phyloP scores from a whole-genome alignment of 148 eudicot genomes.

The Cornus kousa region DNA sequence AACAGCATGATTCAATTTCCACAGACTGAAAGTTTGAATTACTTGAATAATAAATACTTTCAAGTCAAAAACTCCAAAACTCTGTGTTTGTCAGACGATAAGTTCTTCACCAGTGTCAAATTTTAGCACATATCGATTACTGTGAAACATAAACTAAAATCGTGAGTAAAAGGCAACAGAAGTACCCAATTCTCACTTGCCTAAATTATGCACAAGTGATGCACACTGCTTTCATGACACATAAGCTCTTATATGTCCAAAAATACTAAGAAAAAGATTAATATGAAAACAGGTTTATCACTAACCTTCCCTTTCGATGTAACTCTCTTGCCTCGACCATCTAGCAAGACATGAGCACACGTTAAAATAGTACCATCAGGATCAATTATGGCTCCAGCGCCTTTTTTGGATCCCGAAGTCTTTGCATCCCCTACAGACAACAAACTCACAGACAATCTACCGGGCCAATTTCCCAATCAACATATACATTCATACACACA shows the following conservation, averaged over 20 bases:
- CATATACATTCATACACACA: background rate
- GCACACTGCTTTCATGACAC: background rate
- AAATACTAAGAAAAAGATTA: background rate
- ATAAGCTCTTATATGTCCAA: background rate
- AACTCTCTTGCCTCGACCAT: slow-evolving; percentile 35
- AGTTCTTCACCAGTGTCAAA: background rate
- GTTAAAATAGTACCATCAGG: slow-evolving; percentile 57
- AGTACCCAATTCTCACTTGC: background rate
- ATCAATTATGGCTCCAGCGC: slow-evolving; percentile 54
- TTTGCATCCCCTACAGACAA: slow-evolving; percentile 48
- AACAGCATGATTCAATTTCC: background rate
- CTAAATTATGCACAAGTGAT: background rate
- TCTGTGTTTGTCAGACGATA: background rate
- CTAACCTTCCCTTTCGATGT: slow-evolving; percentile 61
- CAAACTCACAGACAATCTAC: background rate
- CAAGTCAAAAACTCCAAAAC: background rate
- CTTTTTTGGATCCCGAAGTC: slow-evolving; percentile 53
- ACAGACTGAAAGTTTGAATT: background rate
- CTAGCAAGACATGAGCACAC: slow-evolving; percentile 54
- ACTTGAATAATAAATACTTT: background rate
- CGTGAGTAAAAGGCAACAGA: background rate
- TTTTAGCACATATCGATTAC: background rate
- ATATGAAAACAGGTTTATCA: slow-evolving; percentile 1
- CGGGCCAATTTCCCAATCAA: background rate
- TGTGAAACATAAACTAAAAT: background rate